Evolutionary conservation across 441 rosid species (phyloP).

Genomic region (Bruguiera hainesii): DNA sequence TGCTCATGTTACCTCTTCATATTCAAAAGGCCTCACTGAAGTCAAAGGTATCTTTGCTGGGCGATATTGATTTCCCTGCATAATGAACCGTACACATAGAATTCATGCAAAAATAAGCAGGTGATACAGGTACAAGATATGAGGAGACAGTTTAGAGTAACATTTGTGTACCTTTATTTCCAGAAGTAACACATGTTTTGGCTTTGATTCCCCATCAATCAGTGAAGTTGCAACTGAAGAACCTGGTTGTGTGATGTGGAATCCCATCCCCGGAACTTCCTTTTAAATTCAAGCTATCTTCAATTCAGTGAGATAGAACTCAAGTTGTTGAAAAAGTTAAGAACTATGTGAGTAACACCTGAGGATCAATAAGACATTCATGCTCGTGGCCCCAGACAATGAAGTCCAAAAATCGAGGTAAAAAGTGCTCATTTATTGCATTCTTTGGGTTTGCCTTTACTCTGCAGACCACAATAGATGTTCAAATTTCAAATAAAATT

Average conservation of each 20-base stretch:
- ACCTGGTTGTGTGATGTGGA: slow-evolving; percentile 97
- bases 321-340: neutral
- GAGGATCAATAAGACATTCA: slow-evolving; percentile 93
- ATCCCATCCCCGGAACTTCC: slow-evolving; percentile 99
- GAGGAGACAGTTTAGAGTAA: slow-evolving; percentile 14
- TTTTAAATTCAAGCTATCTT: slow-evolving; percentile 38
- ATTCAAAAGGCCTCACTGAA: slow-evolving; percentile 95
- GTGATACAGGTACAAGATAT: slow-evolving; percentile 8
- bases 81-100: slow-evolving; percentile 13
- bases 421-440: slow-evolving; percentile 95
- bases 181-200: slow-evolving; percentile 91
- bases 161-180: slow-evolving; percentile 75
- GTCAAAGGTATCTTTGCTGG: slow-evolving; percentile 96
- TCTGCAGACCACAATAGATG: slow-evolving; percentile 41
- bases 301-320: slow-evolving; percentile 16
- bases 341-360: slow-evolving; percentile 44
- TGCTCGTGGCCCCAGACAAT: slow-evolving; percentile 99
- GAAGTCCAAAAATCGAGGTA: slow-evolving; percentile 93
- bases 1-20: slow-evolving; percentile 60
- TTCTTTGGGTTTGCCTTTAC: slow-evolving; percentile 96
- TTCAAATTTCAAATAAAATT: slow-evolving; percentile 9
- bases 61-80: slow-evolving; percentile 93
- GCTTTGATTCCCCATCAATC: slow-evolving; percentile 98
- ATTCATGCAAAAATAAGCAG: slow-evolving; percentile 6
- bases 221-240: slow-evolving; percentile 97